Conservation (phyloP, 2,329 filamentous ascomycete genomes). For the Aspergillus niger region DNA sequence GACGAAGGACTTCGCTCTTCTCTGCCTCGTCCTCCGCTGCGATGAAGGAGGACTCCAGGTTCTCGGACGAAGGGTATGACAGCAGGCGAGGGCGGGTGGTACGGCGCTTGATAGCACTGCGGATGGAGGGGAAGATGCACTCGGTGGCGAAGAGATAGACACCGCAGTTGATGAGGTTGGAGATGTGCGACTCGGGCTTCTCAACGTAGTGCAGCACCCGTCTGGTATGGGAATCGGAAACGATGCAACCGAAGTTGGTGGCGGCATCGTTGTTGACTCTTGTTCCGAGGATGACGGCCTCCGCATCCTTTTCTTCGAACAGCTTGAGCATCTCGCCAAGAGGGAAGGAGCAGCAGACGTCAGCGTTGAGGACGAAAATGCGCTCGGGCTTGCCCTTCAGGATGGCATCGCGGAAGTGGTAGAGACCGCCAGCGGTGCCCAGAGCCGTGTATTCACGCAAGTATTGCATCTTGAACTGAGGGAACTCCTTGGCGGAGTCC, state of each 20-base stretch:
- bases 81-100: slow-evolving; percentile 86
- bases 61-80: slow-evolving; percentile 94
- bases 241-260: slow-evolving; percentile 96
- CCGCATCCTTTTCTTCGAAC: slow-evolving; percentile 91
- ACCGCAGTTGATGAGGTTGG: slow-evolving; percentile 98
- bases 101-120: slow-evolving; percentile 91
- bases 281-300: slow-evolving; percentile 94
- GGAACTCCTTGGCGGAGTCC: slow-evolving; percentile 80
- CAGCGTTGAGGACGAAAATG: slow-evolving; percentile 96
- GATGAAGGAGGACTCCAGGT: slow-evolving; percentile 72
- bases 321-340: slow-evolving; percentile 92
- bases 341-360: slow-evolving; percentile 98
- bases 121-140: slow-evolving; percentile 94
- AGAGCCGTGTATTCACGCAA: slow-evolving; percentile 96
- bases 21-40: slow-evolving; percentile 70
- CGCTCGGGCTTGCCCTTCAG: slow-evolving; percentile 92
- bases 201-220: slow-evolving; percentile 98
- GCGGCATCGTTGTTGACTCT: slow-evolving; percentile 87
- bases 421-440: slow-evolving; percentile 92
- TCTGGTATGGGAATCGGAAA: slow-evolving; percentile 88
- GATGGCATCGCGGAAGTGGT: slow-evolving; percentile 99
- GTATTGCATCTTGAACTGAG: slow-evolving; percentile 88
- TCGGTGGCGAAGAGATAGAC: slow-evolving; percentile 97
- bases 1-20: slow-evolving; percentile 83
- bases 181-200: slow-evolving; percentile 97